Evolutionary conservation across 2,329 filamentous ascomycete species (phyloP).

Genomic region (Ophiostoma sp.): DNA sequence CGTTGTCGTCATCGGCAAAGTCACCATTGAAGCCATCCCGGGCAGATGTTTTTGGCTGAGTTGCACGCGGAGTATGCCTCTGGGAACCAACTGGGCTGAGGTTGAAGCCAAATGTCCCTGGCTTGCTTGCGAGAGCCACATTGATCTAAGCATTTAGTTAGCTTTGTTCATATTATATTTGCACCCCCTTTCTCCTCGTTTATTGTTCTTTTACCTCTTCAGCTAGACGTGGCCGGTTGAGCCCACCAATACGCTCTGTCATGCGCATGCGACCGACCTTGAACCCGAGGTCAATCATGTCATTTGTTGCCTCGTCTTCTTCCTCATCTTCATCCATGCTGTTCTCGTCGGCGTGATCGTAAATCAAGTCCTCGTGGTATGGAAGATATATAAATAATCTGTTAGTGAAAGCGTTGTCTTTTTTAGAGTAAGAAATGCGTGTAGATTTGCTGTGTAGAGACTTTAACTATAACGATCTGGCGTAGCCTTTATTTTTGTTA

Average conservation of each 20-base stretch:
- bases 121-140: slow-evolving; percentile 20
- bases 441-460: no score
- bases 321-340: slow-evolving; percentile 15
- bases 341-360: slow-evolving; percentile 38
- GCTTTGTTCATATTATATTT: not conserved
- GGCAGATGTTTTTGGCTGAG: not conserved
- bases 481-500: no score
- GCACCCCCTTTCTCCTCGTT: no score
- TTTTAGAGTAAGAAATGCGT: no score
- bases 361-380: no score
- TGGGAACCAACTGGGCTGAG: not conserved
- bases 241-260: slow-evolving; percentile 71
- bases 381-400: no score
- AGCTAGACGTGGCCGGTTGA: slow-evolving; percentile 67
- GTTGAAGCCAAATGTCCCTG: slow-evolving; percentile 17
- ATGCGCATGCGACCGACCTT: slow-evolving; percentile 70
- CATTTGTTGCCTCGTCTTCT: slow-evolving; percentile 50
- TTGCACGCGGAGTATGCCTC: not conserved
- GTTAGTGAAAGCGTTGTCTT: no score
- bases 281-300: slow-evolving; percentile 71
- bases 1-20: slow-evolving; percentile 22
- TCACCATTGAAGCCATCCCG: not conserved
- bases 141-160: slow-evolving; percentile 21
- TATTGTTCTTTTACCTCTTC: slow-evolving; percentile 59
- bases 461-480: no score